Percentiles rank a stretch among this genome's conserved stretches.
Evolutionary conservation across 305 asterid genomes (phyloP).

Genomic region (Striga hermonthica): DNA sequence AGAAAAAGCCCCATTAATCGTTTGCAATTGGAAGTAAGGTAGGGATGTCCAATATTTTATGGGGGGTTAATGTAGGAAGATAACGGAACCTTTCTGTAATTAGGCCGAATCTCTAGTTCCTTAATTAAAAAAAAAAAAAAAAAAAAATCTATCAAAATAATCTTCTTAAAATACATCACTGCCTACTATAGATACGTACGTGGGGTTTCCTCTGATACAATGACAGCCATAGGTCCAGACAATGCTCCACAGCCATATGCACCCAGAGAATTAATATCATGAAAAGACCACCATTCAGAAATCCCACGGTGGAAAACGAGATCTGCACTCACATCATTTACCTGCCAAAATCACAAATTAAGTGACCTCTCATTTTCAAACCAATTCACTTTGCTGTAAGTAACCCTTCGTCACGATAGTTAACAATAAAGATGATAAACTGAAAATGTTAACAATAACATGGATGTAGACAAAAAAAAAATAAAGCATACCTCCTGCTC

Average conservation of each 20-base stretch:
- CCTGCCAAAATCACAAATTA: constrained; percentile 38
- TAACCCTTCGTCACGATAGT: constrained; percentile 5
- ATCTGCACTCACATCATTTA: constrained; percentile 62
- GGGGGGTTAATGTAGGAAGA: too few relatives aligned
- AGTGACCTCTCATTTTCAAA: constrained; percentile 17
- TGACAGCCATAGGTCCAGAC: constrained; percentile 87
- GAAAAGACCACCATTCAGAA: constrained; percentile 92
- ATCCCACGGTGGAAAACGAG: constrained; percentile 61
- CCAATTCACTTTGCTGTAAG: not conserved
- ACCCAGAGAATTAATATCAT: constrained; percentile 52
- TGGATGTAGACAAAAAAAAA: constrained; percentile 29
- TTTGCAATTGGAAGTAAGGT: too few relatives aligned
- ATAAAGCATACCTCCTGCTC: constrained; percentile 61
- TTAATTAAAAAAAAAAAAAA: too few relatives aligned
- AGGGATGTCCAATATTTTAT: too few relatives aligned
- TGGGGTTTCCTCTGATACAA: constrained; percentile 98
- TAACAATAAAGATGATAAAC: not conserved
- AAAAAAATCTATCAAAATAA: not conserved
- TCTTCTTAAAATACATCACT: too few relatives aligned
- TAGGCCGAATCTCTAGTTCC: too few relatives aligned
- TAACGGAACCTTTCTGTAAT: too few relatives aligned
- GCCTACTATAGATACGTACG: constrained; percentile 50
- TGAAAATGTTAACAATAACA: not conserved
- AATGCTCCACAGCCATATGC: constrained; percentile 57
- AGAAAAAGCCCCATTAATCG: too few relatives aligned